Base-by-base conservation (phyloP, 2,329 filamentous ascomycete genomes). In the Nothophaeocryptopus gaeumannii region DNA sequence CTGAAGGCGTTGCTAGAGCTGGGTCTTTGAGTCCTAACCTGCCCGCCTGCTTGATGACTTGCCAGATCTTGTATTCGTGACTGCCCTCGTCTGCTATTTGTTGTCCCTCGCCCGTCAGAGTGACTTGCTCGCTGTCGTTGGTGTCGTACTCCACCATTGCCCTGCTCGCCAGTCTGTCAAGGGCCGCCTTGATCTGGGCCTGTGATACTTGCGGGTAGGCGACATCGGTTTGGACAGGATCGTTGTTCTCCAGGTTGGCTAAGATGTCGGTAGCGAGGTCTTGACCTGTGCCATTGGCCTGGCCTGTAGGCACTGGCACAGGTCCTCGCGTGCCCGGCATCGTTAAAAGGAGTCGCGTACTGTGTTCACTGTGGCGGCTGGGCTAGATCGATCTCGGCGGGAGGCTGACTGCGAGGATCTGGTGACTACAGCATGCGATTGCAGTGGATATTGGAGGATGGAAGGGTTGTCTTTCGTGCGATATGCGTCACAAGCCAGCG, bases 81-180 rank as follows among this genome's bases (percentile, higher is more conserved):
- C 73, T 76, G 8, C 75, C 75, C 39, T 75, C 67, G 41, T 71
- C 70, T 15, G 67, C 68, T 46, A 97, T 86, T 58, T 87, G 86
- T 70, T 96, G 77, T 15, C 90, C 91, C 65, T 92, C 89, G 58
- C 81, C 72, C 52, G 95, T 93, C 30, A 97, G 75, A 32, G 84
- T 64, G 11, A 85, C 81, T 64, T 91, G 83, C 67, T 96, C 89
- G 45, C 79, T 78, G 60, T 96, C 90, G 54, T 89, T 79, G 39
- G 88, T 86, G 62, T 95, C 83, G 72, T 96, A 96, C 58, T 80
- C 77, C 56, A 97, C 78, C 89, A 96, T 96, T 43, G 84, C 85
- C 62, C 92, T 82, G 51, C 89, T 93, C 29, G 78, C 80, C 45
- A 99, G 80, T 60, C 90, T 83, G 74, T 97, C 93, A 57, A 97